Base-by-base conservation (phyloP, 345 rosid genomes). In the Jatropha curcas region DNA sequence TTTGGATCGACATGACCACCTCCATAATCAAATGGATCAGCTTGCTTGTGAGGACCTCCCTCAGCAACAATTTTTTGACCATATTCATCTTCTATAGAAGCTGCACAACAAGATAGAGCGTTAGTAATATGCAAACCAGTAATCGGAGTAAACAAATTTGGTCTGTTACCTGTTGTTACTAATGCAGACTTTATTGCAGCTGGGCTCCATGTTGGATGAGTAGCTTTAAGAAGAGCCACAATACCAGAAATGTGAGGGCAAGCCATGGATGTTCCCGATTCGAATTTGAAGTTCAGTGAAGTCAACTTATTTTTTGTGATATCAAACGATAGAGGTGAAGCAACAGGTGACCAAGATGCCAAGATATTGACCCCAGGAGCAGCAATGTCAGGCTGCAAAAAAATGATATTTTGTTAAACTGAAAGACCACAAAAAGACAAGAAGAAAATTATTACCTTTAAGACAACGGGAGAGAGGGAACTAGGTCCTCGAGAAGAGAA, bases 11-110 rank as follows among this genome's bases (percentile, higher is more conserved):
- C 88, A 11, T 88, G 88, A 37, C 93, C 93, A 3, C 88, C 87
- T 62, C 93, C 96, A 3, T 81, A 86, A 74, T 87, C 93, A 70
- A 88, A 88, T 0, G 93, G 89, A 64, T 86, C 88, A 0, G 86
- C 92, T 55, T 65, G 77, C 80, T 88, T 88, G 28, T 85, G 74
- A 1, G 95, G 89, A 51, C 86, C 87, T 77, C 89, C 87, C 65
- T 85, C 88, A 0, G 90, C 84, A 2, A 81, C 72, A 20, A 79
- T 75, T 20, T 66, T 67, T 80, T 85, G 85, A 61, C 83, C 84
- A 7, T 73, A 88, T 50, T 77, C 78, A 57, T 90, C 94, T 20
- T 69, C 52, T 57, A 76, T 76, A 48, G 80, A 78, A n/a, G 90
- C 95, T 88, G 87, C 41, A 59, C 27, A 34, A 59, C 27, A 34